Evolutionary conservation across 257 asterid species (phyloP).

Genomic region (Solanum corneliomulleri): DNA sequence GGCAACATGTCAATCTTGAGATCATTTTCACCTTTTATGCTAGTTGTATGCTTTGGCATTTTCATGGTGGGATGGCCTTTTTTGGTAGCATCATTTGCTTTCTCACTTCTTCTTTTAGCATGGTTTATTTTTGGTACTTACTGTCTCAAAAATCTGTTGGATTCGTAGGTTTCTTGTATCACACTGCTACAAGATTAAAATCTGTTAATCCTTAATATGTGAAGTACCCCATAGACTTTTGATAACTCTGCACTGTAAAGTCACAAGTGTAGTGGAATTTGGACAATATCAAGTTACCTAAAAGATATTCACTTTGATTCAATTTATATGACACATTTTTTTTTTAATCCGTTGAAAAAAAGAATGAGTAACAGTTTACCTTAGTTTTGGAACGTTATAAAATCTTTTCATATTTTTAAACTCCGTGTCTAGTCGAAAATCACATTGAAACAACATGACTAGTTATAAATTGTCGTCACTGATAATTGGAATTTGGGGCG

Average conservation of each 20-base stretch:
- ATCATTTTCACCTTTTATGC: slow-evolving; percentile 57
- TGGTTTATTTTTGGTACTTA: slow-evolving; percentile 63
- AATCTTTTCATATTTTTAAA: too few relatives aligned
- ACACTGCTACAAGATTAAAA: not conserved
- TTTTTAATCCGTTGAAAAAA: too few relatives aligned
- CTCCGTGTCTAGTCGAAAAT: not conserved
- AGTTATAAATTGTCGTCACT: not conserved
- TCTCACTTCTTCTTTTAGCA: slow-evolving; percentile 48
- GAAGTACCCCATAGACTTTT: not conserved
- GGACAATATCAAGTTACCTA: not conserved
- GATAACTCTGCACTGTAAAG: not conserved
- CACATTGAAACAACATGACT: not conserved
- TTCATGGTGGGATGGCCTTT: slow-evolving; percentile 82
- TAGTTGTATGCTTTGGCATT: slow-evolving; percentile 57
- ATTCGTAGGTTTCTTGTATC: slow-evolving; percentile 20
- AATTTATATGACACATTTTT: not conserved
- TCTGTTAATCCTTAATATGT: not conserved
- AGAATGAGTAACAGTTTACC: not conserved
- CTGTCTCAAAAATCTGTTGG: slow-evolving; percentile 33
- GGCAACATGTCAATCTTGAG: slow-evolving; percentile 40
- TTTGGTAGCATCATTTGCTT: slow-evolving; percentile 42
- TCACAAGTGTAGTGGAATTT: not conserved
- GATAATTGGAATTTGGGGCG: not conserved
- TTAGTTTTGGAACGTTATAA: not conserved
- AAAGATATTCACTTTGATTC: not conserved